These are phyloP conservation scores for Lachancea sp. DNA, from an alignment of 805 yeast genomes.

Conservation along the genomic window DNA sequence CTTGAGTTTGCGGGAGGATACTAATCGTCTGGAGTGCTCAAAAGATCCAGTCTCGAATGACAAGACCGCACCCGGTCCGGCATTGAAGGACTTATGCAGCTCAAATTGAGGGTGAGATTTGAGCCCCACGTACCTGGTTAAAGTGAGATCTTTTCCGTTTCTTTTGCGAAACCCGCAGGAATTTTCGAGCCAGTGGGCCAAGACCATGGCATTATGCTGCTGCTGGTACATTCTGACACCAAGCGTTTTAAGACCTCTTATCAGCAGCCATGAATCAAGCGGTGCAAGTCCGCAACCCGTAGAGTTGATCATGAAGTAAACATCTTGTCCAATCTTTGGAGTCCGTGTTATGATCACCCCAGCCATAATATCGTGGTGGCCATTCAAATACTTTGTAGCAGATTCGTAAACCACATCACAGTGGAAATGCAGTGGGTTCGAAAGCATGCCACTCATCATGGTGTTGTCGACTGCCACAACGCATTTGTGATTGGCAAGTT, in stretches of 20 bases:
- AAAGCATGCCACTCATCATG: conserved; percentile 88
- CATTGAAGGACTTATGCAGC: conserved; percentile 66
- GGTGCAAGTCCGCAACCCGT: conserved; percentile 91
- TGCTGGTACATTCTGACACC: conserved; percentile 83
- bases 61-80: conserved; percentile 85
- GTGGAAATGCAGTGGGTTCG: conserved; percentile 80
- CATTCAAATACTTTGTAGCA: conserved; percentile 87
- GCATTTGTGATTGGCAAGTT: conserved; percentile 57
- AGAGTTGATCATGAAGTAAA: conserved; percentile 77
- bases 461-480: conserved; percentile 88
- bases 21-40: conserved; percentile 58
- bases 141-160: conserved; percentile 19
- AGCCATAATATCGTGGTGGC: conserved; percentile 97
- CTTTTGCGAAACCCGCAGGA: conserved; percentile 45
- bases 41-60: conserved; percentile 82
- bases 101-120: conserved; percentile 75
- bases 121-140: conserved; percentile 82
- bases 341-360: conserved; percentile 75
- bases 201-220: conserved; percentile 67
- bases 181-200: conserved; percentile 66
- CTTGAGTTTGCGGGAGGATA: conserved; percentile 53
- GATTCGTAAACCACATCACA: conserved; percentile 91
- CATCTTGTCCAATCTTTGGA: conserved; percentile 54
- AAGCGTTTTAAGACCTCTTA: conserved; percentile 84
- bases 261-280: conserved; percentile 83